These are phyloP conservation scores for Eimeria tenella DNA, from an alignment of 169 alveolate species.

Conservation along the genomic window DNA sequence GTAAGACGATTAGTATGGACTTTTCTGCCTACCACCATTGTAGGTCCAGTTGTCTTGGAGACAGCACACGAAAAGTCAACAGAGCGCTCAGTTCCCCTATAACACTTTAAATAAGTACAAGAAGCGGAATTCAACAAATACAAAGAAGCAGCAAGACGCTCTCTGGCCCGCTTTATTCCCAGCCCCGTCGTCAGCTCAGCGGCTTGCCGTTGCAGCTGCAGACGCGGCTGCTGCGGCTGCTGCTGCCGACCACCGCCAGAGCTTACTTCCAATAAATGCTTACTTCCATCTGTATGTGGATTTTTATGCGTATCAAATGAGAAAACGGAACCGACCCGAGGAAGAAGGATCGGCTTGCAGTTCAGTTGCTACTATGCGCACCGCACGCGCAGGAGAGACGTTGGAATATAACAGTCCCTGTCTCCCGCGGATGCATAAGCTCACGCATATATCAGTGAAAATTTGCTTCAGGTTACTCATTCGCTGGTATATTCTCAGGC, in stretches of 20 bases:
- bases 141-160: background rate
- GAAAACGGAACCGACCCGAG: too few relatives aligned
- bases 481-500: too few relatives aligned
- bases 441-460: too few relatives aligned
- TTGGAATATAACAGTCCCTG: too few relatives aligned
- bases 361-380: too few relatives aligned
- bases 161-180: constrained; percentile 9
- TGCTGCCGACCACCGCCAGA: background rate
- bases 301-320: too few relatives aligned
- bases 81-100: background rate
- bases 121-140: background rate
- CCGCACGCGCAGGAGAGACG: too few relatives aligned
- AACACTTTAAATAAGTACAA: background rate
- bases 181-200: constrained; percentile 11
- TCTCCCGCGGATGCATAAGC: too few relatives aligned
- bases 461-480: too few relatives aligned
- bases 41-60: background rate
- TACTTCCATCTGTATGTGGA: too few relatives aligned
- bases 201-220: background rate
- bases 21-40: background rate
- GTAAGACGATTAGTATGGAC: background rate
- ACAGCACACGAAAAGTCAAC: background rate
- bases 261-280: too few relatives aligned
- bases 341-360: too few relatives aligned
- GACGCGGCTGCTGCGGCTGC: background rate